These are phyloP conservation scores for Candida orba DNA, from an alignment of 805 yeast genomes.

Conservation along the genomic window DNA sequence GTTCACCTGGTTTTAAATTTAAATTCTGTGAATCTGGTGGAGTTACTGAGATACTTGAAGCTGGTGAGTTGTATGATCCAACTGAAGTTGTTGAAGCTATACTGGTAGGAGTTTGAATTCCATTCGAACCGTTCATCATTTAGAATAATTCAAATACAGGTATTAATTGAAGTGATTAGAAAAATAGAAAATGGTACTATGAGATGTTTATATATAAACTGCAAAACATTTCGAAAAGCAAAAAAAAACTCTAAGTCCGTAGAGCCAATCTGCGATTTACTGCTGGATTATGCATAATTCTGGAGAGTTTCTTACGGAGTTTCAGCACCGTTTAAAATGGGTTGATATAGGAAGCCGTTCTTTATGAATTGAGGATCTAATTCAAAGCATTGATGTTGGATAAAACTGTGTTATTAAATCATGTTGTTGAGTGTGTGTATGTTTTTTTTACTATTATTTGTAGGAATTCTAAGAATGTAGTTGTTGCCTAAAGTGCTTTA, in stretches of 20 bases:
- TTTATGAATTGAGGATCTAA: not conserved
- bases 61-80: constrained; percentile 1
- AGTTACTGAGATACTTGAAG: not conserved
- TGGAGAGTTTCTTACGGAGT: constrained; percentile 8
- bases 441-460: too few species aligned
- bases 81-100: not conserved
- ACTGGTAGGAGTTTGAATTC: not conserved
- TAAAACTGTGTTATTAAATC: too few species aligned
- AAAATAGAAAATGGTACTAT: not conserved
- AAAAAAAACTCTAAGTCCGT: not conserved
- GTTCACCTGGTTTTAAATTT: constrained; percentile 5
- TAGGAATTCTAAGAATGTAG: too few species aligned
- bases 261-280: not conserved
- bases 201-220: not conserved
- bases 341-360: not conserved
- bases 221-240: not conserved
- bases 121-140: not conserved
- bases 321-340: not conserved
- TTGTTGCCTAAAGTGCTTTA: too few species aligned
- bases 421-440: too few species aligned
- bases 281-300: constrained; percentile 3
- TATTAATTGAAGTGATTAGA: not conserved
- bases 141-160: not conserved
- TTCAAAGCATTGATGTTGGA: too few species aligned
- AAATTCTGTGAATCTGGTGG: not conserved